Percentiles rank a stretch among this genome's conserved stretches.
Evolutionary conservation across 2,329 filamentous ascomycete species (phyloP).

Genomic region (Colletotrichum costaricense): DNA sequence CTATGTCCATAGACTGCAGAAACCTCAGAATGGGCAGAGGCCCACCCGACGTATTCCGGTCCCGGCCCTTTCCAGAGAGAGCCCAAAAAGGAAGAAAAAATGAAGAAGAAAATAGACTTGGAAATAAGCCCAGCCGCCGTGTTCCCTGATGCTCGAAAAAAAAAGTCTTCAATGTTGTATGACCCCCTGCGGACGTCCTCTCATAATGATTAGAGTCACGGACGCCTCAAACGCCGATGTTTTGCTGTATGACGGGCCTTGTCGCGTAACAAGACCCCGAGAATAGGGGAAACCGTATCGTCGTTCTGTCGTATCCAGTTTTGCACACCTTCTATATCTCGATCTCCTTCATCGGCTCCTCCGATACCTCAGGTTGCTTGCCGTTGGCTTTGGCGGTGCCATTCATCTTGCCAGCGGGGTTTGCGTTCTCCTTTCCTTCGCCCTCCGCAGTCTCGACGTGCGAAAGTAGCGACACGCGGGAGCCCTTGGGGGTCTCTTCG

Average conservation of each 20-base stretch:
- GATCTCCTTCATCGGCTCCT: constrained; percentile 71
- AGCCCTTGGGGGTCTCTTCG: constrained; percentile 52
- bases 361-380: constrained; percentile 56
- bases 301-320: constrained; percentile 41
- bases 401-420: constrained; percentile 49
- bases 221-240: constrained; percentile 38
- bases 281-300: constrained; percentile 37
- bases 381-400: constrained; percentile 53
- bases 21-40: constrained; percentile 16
- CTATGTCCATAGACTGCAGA: constrained; percentile 35
- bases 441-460: constrained; percentile 49
- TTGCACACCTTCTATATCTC: constrained; percentile 60
- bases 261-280: constrained; percentile 31
- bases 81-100: constrained; percentile 22
- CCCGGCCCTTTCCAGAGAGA: constrained; percentile 35
- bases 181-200: constrained; percentile 35
- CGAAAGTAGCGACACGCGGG: constrained; percentile 45
- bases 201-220: constrained; percentile 33
- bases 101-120: constrained; percentile 18
- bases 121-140: constrained; percentile 33
- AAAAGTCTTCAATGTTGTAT: constrained; percentile 35
- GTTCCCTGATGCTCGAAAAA: constrained; percentile 31
- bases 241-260: constrained; percentile 35
- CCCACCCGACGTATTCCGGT: constrained; percentile 30
- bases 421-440: constrained; percentile 51